These are phyloP conservation scores for Pachyrhizus erosus DNA, from an alignment of 306 rosid species.

Conservation along the genomic window DNA sequence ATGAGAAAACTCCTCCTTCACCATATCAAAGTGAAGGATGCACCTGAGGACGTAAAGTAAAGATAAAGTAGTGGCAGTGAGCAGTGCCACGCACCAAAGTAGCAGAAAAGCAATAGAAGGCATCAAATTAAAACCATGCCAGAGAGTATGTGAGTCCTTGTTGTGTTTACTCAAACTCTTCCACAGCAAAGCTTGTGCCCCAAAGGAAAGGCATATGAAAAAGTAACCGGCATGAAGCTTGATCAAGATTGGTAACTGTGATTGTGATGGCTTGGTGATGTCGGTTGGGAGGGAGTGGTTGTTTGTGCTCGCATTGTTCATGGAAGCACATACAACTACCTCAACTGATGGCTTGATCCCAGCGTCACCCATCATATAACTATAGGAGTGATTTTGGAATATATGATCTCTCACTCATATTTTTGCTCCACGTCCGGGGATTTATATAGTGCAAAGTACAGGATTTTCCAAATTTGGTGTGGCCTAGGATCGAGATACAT, in stretches of 20 bases:
- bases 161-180: conserved; percentile 53
- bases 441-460: conserved; percentile 31
- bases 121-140: conserved; percentile 41
- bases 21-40: conserved; percentile 49
- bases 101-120: conserved; percentile 47
- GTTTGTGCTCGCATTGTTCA: conserved; percentile 12
- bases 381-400: conserved; percentile 4
- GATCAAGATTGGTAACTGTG: conserved; percentile 38
- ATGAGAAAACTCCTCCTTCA: conserved; percentile 56
- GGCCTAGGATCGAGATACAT: no score
- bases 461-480: not conserved
- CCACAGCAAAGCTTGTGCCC: conserved; percentile 63
- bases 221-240: conserved; percentile 58
- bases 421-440: not conserved
- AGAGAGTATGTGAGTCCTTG: conserved; percentile 37
- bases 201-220: conserved; percentile 55
- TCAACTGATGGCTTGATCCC: conserved; percentile 36
- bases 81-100: conserved; percentile 53
- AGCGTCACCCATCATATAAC: conserved; percentile 24
- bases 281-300: not conserved
- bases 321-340: conserved; percentile 32
- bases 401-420: not conserved
- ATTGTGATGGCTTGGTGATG: conserved; percentile 30
- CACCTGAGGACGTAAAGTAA: conserved; percentile 53
- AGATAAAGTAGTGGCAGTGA: conserved; percentile 43